These are phyloP conservation scores for Aspergillus tamarii DNA, from an alignment of 2,329 filamentous ascomycete species.

Conservation along the genomic window DNA sequence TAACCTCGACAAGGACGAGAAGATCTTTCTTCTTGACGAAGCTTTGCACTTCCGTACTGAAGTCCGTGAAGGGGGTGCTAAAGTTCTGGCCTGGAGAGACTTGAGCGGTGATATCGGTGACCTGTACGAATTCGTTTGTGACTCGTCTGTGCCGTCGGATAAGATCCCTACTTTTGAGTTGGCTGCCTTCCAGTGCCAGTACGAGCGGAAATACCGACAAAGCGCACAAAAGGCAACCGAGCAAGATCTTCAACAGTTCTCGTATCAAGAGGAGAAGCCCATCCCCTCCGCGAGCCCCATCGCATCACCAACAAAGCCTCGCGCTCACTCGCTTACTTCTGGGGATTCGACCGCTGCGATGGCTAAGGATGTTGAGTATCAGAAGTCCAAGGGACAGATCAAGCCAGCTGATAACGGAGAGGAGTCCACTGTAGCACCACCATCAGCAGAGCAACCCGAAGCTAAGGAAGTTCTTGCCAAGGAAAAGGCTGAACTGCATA, in stretches of 20 bases:
- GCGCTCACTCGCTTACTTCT: conserved; percentile 38
- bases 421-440: conserved; percentile 62
- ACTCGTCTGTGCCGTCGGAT: conserved; percentile 67
- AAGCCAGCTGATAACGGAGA: conserved; percentile 43
- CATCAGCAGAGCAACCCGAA: conserved; percentile 65
- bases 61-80: conserved; percentile 76
- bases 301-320: conserved; percentile 49
- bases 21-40: conserved; percentile 94
- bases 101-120: conserved; percentile 91
- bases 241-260: conserved; percentile 78
- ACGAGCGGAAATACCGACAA: conserved; percentile 91
- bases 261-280: conserved; percentile 67
- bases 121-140: conserved; percentile 97
- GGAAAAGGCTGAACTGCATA: conserved; percentile 81
- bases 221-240: conserved; percentile 79
- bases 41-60: conserved; percentile 84
- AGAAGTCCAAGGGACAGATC: conserved; percentile 45
- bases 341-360: conserved; percentile 48
- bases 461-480: conserved; percentile 73
- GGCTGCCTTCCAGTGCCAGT: conserved; percentile 89
- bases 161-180: conserved; percentile 81
- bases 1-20: conserved; percentile 92
- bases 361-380: conserved; percentile 49
- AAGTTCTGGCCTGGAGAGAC: conserved; percentile 91
- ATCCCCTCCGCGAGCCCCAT: conserved; percentile 64